phyloP scores from a whole-genome alignment of 805 yeast genomes.

The Hemisphaericaspora nanyangensis region DNA sequence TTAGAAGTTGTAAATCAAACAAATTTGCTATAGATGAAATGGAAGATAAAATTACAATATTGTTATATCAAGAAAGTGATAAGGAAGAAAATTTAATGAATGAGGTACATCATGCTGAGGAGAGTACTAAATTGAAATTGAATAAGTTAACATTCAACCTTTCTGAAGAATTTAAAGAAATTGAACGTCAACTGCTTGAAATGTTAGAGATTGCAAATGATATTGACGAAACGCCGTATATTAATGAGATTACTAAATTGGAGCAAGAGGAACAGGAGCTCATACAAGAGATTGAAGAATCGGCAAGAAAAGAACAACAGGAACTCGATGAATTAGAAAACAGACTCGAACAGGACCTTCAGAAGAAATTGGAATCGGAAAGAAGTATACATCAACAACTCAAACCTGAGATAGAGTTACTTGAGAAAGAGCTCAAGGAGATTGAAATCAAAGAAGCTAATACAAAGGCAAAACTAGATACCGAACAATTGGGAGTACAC shows the following conservation, averaged over 20 bases:
- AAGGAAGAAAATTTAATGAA: constrained; percentile 16
- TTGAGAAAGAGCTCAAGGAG: constrained; percentile 2
- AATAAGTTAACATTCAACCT: constrained; percentile 25
- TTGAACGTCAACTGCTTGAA: constrained; percentile 30
- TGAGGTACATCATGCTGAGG: constrained; percentile 27
- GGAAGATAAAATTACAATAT: not conserved
- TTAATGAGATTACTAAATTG: constrained; percentile 15
- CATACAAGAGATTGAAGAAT: constrained; percentile 9
- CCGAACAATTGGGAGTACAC: constrained; percentile 8
- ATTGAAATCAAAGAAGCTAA: constrained; percentile 6
- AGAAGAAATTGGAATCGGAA: not conserved
- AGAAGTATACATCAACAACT: not conserved
- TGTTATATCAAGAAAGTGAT: not conserved
- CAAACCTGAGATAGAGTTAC: constrained; percentile 6
- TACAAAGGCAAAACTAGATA: constrained; percentile 3
- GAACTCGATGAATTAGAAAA: constrained; percentile 22
- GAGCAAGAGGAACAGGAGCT: constrained; percentile 9
- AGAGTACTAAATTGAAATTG: constrained; percentile 22
- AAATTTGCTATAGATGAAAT: constrained; percentile 2
- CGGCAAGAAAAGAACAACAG: constrained; percentile 14
- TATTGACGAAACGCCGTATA: constrained; percentile 18
- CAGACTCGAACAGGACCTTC: constrained; percentile 17
- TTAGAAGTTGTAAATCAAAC: not conserved
- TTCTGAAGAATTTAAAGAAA: constrained; percentile 24
- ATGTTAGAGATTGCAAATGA: constrained; percentile 25